Conservation (phyloP, 2,329 filamentous ascomycete species). For the Pezizomycotina sp. region DNA sequence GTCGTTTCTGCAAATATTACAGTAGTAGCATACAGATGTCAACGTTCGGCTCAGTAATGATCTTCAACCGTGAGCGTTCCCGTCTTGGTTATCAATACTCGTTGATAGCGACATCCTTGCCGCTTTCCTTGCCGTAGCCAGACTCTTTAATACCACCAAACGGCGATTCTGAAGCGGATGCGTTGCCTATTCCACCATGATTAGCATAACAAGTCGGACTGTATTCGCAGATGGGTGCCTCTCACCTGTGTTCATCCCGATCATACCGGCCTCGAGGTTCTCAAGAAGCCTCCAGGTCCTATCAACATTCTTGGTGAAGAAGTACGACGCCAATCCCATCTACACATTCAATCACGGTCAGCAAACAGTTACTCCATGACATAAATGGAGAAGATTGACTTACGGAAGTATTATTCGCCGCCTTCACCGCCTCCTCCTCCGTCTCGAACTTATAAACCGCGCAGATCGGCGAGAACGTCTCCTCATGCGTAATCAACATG, state of each 20-base stretch:
- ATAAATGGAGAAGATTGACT: too few species aligned
- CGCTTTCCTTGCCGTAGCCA: slow-evolving; percentile 65
- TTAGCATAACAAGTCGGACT: too few species aligned
- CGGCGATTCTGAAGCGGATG: slow-evolving; percentile 23
- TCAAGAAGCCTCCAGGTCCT: slow-evolving; percentile 47
- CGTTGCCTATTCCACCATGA: too few species aligned
- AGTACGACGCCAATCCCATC: slow-evolving; percentile 86
- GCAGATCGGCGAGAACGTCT: slow-evolving; percentile 91
- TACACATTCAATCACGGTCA: too few species aligned
- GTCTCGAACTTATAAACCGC: slow-evolving; percentile 77
- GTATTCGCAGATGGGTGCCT: too few species aligned
- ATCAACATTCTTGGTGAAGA: slow-evolving; percentile 55
- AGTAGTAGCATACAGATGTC: too few species aligned
- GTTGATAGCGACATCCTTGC: too few species aligned
- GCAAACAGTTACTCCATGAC: too few species aligned
- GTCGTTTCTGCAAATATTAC: too few species aligned
- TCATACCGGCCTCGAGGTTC: slow-evolving; percentile 64
- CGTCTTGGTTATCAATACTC: too few species aligned
- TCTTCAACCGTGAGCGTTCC: too few species aligned
- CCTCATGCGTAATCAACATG: slow-evolving; percentile 72
- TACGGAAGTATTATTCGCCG: slow-evolving; percentile 69
- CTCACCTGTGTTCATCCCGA: slow-evolving; percentile 69
- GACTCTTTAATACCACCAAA: slow-evolving; percentile 74
- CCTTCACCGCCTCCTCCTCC: slow-evolving; percentile 69
- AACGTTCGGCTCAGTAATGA: too few species aligned